Evolutionary conservation across 1,284 basidiomycete genomes (phyloP), one percentile per base, ranked within the genome.

Genomic region (Amylostereum chailletii): DNA sequence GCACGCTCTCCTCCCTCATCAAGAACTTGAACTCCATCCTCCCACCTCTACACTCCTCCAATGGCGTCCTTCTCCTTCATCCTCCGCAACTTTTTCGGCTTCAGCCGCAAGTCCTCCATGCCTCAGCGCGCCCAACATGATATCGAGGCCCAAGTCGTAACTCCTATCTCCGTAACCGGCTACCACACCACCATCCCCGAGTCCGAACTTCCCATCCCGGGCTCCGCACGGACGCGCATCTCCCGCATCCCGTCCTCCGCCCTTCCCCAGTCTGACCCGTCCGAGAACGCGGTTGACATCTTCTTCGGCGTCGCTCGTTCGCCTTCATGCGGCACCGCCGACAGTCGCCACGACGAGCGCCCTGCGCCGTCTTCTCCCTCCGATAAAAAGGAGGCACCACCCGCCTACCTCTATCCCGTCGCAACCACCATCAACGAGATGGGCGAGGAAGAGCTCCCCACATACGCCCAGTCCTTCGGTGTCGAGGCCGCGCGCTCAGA

Each of bases 401-500:
- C 52, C 27, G 19, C 36, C 3, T 41, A 50, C 19, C 29, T 38
- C 3, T 45, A 46, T 6, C 46, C 51, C 6, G 34, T 46, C 8
- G n/a, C 19, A 11, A 5, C n/a, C 32, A 30, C 42, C 10, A 4
- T 34, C 34, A 6, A 29, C 26, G 42, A 44, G 32, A 29, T 39
- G 34, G 48, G 48, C 36, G 51, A 49, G 34, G 45, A 45, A n/a
- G 48, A 27, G 27, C 51, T 39, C 27, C 51, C 40, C 5, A 36
- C 48, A 4, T 50, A 52, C 45, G 49, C 51, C 34, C 48, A 49
- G 8, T 31, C 45, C 11, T 10, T 46, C n/a, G 43, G 38, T 19
- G 38, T 44, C 34, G 44, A 43, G 10, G 29, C 29, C 1, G 19
- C 10, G 42, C 42, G 42, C 42, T 10, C 27, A 10, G 42, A 30